A percentile compares a stretch with the other conserved stretches of the same genome.
Evolutionary conservation across 2,329 filamentous ascomycete genomes (phyloP).

Genomic region (Parastagonospora nodorum): DNA sequence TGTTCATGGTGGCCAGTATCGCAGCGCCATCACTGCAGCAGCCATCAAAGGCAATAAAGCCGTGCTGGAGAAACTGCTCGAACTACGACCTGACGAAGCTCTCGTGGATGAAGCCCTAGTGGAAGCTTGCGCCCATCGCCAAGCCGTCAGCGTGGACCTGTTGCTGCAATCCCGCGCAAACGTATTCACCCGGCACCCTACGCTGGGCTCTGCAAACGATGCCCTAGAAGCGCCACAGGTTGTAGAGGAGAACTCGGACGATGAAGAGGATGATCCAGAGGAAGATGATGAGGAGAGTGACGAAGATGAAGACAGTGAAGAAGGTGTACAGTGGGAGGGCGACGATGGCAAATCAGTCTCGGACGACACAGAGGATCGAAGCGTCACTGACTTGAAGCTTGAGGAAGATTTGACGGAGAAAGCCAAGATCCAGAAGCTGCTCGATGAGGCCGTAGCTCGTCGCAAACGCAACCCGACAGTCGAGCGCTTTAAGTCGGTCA

Average conservation of each 20-base stretch:
- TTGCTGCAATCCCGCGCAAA: slow-evolving; percentile 26
- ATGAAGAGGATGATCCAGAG: slow-evolving; percentile 15
- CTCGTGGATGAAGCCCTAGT: slow-evolving; percentile 29
- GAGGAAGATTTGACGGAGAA: slow-evolving; percentile 20
- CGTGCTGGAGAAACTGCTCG: slow-evolving; percentile 18
- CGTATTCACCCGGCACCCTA: slow-evolving; percentile 19
- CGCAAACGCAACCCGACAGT: slow-evolving; percentile 28
- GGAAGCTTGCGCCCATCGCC: slow-evolving; percentile 25
- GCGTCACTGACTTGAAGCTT: slow-evolving; percentile 22
- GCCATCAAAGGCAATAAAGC: slow-evolving; percentile 21
- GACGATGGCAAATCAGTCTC: slow-evolving; percentile 12
- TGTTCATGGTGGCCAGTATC: slow-evolving; percentile 19
- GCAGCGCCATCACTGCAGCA: slow-evolving; percentile 23
- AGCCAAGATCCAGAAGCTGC: slow-evolving; percentile 25
- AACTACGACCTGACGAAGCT: slow-evolving; percentile 20
- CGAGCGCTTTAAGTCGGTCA: slow-evolving; percentile 22
- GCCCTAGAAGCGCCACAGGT: slow-evolving; percentile 14
- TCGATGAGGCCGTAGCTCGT: slow-evolving; percentile 23
- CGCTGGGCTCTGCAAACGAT: slow-evolving; percentile 14
- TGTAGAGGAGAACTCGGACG: slow-evolving; percentile 23
- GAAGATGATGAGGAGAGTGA: slow-evolving; percentile 12
- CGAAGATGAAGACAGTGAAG: slow-evolving; percentile 16
- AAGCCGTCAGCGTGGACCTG: slow-evolving; percentile 20
- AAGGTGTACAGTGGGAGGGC: slow-evolving; percentile 16
- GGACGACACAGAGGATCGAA: slow-evolving; percentile 17